phyloP scores from a whole-genome alignment of 768 basidiomycete species.

The Suillus brevipes region DNA sequence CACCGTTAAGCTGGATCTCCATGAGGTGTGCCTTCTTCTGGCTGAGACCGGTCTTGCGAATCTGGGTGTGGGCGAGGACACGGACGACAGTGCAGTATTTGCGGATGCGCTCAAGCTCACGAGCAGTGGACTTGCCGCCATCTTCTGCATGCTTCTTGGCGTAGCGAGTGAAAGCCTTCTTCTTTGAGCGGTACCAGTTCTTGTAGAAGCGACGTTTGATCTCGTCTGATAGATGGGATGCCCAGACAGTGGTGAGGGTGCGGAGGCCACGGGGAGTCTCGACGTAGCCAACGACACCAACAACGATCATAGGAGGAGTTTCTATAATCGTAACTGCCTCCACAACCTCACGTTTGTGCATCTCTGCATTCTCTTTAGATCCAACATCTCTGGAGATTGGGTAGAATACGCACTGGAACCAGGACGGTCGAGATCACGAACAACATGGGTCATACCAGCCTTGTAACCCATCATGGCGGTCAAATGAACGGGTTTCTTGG shows the following conservation, averaged over 20 bases:
- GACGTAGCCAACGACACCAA: constrained; percentile 99
- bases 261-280: constrained; percentile 99
- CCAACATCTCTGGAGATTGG: background rate
- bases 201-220: constrained; percentile 99
- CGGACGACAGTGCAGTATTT: constrained; percentile 99
- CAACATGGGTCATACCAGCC: constrained; percentile 99
- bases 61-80: constrained; percentile 98
- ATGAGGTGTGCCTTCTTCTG: constrained; percentile 99
- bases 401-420: constrained; percentile 83
- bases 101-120: constrained; percentile 98
- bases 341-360: constrained; percentile 99
- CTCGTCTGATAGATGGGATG: constrained; percentile 96
- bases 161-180: constrained; percentile 99
- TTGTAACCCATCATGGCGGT: constrained; percentile 99
- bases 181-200: constrained; percentile 99
- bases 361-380: constrained; percentile 56
- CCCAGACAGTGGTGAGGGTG: constrained; percentile 98
- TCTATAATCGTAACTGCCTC: constrained; percentile 96
- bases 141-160: constrained; percentile 99
- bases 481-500: constrained; percentile 98
- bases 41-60: constrained; percentile 94
- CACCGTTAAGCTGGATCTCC: constrained; percentile 99
- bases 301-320: constrained; percentile 94
- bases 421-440: constrained; percentile 98
- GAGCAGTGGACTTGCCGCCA: constrained; percentile 84